A percentile compares a stretch with the other conserved stretches of the same genome.
phyloP scores from a whole-genome alignment of 2,329 filamentous ascomycete species.

The Colletotrichum tropicale region DNA sequence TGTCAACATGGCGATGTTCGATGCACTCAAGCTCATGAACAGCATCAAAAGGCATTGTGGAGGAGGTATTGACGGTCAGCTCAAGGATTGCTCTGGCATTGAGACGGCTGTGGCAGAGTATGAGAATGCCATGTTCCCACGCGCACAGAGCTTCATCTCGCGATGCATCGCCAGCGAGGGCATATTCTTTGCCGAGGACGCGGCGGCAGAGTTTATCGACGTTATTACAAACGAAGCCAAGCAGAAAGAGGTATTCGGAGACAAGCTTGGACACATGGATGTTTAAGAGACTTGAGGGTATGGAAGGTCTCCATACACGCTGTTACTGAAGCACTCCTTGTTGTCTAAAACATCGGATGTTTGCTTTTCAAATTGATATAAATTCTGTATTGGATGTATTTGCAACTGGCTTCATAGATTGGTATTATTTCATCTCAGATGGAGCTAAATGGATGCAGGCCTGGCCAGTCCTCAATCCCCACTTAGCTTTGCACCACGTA shows the following conservation, averaged over 20 bases:
- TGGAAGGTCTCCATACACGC: not conserved
- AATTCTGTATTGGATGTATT: not conserved
- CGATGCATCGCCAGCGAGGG: not conserved
- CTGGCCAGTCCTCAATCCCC: not conserved
- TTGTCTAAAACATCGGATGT: not conserved
- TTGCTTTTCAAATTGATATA: not conserved
- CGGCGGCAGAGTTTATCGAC: not conserved
- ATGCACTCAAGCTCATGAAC: not conserved
- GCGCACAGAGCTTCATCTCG: not conserved
- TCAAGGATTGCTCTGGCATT: not conserved
- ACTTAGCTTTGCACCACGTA: not conserved
- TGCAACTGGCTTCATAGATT: not conserved
- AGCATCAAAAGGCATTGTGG: not conserved
- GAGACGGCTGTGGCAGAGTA: not conserved
- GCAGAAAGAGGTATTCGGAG: not conserved
- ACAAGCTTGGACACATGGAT: not conserved
- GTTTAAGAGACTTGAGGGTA: not conserved
- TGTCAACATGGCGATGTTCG: slow-evolving; percentile 2
- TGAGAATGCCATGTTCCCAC: not conserved
- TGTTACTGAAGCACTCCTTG: not conserved
- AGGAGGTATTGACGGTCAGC: not conserved
- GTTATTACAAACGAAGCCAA: not conserved
- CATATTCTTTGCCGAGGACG: not conserved
- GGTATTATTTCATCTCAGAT: not conserved
- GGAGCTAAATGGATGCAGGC: not conserved